Evolutionary conservation across 2,329 filamentous ascomycete species (phyloP).

Genomic region (Cadophora gregata): DNA sequence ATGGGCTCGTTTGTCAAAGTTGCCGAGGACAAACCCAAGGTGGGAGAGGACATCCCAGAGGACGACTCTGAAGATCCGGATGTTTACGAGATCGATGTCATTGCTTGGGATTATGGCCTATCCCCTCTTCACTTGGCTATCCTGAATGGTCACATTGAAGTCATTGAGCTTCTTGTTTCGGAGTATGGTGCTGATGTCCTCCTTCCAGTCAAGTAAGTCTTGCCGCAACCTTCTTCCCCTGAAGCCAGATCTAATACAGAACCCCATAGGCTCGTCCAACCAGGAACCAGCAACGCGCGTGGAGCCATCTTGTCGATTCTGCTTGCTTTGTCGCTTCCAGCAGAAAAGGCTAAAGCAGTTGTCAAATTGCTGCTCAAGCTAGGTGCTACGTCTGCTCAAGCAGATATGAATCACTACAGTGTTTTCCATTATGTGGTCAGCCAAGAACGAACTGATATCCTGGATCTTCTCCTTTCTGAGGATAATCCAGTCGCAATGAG

Average conservation of each 20-base stretch:
- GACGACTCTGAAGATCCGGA: constrained; percentile 73
- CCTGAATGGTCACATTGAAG: constrained; percentile 70
- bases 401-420: constrained; percentile 68
- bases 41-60: constrained; percentile 55
- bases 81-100: constrained; percentile 76
- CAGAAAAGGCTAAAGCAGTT: constrained; percentile 69
- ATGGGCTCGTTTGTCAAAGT: constrained; percentile 81
- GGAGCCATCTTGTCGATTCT: constrained; percentile 72
- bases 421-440: constrained; percentile 69
- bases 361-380: constrained; percentile 67
- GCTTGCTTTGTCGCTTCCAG: constrained; percentile 68
- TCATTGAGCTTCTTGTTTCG: constrained; percentile 72
- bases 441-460: constrained; percentile 53
- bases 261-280: constrained; percentile 24
- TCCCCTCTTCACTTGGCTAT: constrained; percentile 83
- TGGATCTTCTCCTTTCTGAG: constrained; percentile 57
- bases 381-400: constrained; percentile 76
- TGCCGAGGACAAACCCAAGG: constrained; percentile 53
- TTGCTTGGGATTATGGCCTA: constrained; percentile 80
- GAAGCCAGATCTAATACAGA: no score
- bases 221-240: background rate
- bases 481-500: constrained; percentile 66
- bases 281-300: constrained; percentile 49
- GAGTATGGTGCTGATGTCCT: constrained; percentile 80
- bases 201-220: constrained; percentile 67